Base-by-base conservation (phyloP, 371 early-diverging fungal species). In the Saksenaea oblongispora region DNA sequence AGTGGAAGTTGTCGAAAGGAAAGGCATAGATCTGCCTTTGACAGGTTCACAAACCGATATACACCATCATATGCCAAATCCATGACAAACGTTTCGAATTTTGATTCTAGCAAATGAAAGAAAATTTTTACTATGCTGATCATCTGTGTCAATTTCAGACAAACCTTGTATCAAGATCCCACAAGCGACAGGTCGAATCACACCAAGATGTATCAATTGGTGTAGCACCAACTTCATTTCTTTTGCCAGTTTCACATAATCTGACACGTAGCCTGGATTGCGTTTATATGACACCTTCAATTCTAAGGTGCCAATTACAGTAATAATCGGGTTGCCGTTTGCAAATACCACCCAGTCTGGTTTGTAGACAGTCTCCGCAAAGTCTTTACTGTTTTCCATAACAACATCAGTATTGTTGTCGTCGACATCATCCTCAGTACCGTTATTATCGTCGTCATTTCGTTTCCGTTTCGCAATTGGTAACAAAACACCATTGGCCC, bases 141-240 rank as follows among this genome's bases (percentile, higher is more conserved):
- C n/a, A n/a, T n/a, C n/a, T n/a, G n/a, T n/a, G n/a, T n/a, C n/a
- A n/a, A n/a, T n/a, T n/a, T n/a, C n/a, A n/a, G n/a, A n/a, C n/a
- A n/a, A n/a, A n/a, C n/a, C n/a, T n/a, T n/a, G n/a, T n/a, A n/a
- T n/a, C n/a, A n/a, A n/a, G n/a, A n/a, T n/a, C n/a, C n/a, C n/a
- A n/a, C n/a, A n/a, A n/a, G n/a, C n/a, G n/a, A n/a, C n/a, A n/a
- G n/a, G n/a, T n/a, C n/a, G n/a, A n/a, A n/a, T n/a, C n/a, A n/a
- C n/a, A n/a, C n/a, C n/a, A n/a, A n/a, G n/a, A n/a, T n/a, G n/a
- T n/a, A n/a, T n/a, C n/a, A n/a, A n/a, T n/a, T n/a, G n/a, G n/a
- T n/a, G n/a, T n/a, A n/a, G n/a, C n/a, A n/a, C 56, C 55, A 59
- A 31, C 35, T 59, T 65, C 65, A 65, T 65, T 41, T 65, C 65